phyloP scores from a whole-genome alignment of 2,329 filamentous ascomycete genomes.

The Aspergillus persii region DNA sequence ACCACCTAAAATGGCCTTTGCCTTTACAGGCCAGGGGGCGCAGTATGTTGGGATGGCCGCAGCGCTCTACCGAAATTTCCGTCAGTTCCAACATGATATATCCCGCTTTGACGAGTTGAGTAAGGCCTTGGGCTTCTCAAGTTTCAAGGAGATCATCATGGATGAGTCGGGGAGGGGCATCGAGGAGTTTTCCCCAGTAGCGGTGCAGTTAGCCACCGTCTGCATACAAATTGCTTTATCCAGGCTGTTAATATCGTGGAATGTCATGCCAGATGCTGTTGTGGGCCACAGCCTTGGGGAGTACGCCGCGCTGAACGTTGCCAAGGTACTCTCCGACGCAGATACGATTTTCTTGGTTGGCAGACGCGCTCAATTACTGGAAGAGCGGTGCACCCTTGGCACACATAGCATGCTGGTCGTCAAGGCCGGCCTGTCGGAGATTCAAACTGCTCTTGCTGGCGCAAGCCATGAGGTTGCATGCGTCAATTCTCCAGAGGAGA shows the following conservation, averaged over 20 bases:
- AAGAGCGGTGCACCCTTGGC: slow-evolving; percentile 62
- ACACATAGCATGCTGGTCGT: slow-evolving; percentile 68
- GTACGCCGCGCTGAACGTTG: slow-evolving; percentile 34
- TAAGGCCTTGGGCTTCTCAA: slow-evolving; percentile 24
- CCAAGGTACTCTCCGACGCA: slow-evolving; percentile 34
- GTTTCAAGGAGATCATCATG: slow-evolving; percentile 20
- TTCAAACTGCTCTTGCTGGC: slow-evolving; percentile 48
- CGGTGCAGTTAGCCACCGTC: slow-evolving; percentile 38
- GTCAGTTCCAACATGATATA: slow-evolving; percentile 23
- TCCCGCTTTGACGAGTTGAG: slow-evolving; percentile 22
- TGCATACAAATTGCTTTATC: slow-evolving; percentile 42
- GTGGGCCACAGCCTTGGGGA: slow-evolving; percentile 49
- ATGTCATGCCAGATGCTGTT: slow-evolving; percentile 49
- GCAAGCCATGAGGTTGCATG: slow-evolving; percentile 59
- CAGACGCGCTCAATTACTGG: slow-evolving; percentile 63
- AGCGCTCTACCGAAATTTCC: slow-evolving; percentile 29
- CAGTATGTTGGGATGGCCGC: slow-evolving; percentile 27
- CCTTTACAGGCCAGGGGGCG: slow-evolving; percentile 39
- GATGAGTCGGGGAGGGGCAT: slow-evolving; percentile 39
- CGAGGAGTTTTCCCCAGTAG: slow-evolving; percentile 7
- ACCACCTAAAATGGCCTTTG: slow-evolving; percentile 31
- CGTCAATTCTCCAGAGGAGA: slow-evolving; percentile 72
- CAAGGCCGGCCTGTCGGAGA: slow-evolving; percentile 34
- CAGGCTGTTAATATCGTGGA: slow-evolving; percentile 28
- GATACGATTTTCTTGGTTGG: slow-evolving; percentile 65